Evolutionary conservation across 805 yeast genomes (phyloP), one percentile per base, ranked within the genome.

Genomic region (Hanseniaspora hatyaiensis): DNA sequence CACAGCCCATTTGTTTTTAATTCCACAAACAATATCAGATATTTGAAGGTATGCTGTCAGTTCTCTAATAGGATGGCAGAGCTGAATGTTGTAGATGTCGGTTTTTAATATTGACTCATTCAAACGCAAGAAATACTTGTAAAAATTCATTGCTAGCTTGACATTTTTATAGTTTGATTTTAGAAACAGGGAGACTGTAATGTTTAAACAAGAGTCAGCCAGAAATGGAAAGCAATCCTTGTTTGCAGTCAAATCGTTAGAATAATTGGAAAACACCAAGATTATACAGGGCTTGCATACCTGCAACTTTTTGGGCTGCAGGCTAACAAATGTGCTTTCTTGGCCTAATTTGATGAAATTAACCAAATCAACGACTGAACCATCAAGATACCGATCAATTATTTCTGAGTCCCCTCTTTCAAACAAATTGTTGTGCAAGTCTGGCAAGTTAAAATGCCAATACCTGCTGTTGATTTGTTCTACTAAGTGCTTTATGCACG

Each of bases 381-480:
- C 16, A 9, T 43, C 36, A 22, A 36, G 36, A 36, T 36, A 43
- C 6, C 16, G 16, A 15, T 36, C 40, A 19, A 43, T 34, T 13
- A 43, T 22, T 8, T 20, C 34, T 19, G 6, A n/a, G n/a, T 43
- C 36, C 6, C 31, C 31, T 4, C 26, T 5, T 30, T 36, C 30
- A 26, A 43, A 34, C 19, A 43, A 22, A 28, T 43, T 24, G 18
- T 29, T 43, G 16, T 34, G 18, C 6, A 34, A 29, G 15, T 43
- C 40, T 12, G 47, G 47, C 6, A 43, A 22, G n/a, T 12, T 15
- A 22, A 43, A 43, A 12, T 43, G 40, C 47, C 47, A 43, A 22
- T 43, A 43, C 29, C 39, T 34, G 8, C 16, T 19, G 19, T 43
- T 43, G 3, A 42, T 8, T 3, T 18, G 15, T 13, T 11, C 6